phyloP scores from a whole-genome alignment of 2,329 filamentous ascomycete species.

The Xylaria digitata region DNA sequence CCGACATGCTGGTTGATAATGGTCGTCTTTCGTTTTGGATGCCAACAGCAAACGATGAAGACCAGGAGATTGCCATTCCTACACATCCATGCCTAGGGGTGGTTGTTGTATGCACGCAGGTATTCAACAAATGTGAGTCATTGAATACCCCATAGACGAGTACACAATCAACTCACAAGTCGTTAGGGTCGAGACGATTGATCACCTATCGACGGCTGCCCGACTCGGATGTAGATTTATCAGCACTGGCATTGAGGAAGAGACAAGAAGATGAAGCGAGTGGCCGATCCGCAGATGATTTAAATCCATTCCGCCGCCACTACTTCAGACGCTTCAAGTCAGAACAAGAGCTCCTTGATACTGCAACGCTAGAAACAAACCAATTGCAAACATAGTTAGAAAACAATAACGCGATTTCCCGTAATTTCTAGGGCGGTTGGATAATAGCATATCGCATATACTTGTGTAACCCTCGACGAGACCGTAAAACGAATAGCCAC shows the following conservation, averaged over 20 bases:
- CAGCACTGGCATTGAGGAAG: slow-evolving; percentile 53
- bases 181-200: slow-evolving; percentile 82
- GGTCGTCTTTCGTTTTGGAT: slow-evolving; percentile 96
- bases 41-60: slow-evolving; percentile 86
- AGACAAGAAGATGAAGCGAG: slow-evolving; percentile 47
- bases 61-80: slow-evolving; percentile 80
- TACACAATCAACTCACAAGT: slow-evolving; percentile 34
- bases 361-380: slow-evolving; percentile 17
- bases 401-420: background rate
- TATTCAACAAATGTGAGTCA: slow-evolving; percentile 84
- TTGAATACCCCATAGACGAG: background rate
- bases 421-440: background rate
- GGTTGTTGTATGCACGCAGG: slow-evolving; percentile 81
- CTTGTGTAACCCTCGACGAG: background rate
- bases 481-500: background rate
- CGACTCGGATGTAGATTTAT: slow-evolving; percentile 65
- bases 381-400: slow-evolving; percentile 21
- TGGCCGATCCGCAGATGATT: slow-evolving; percentile 67
- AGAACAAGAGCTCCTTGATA: slow-evolving; percentile 40
- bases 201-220: slow-evolving; percentile 84
- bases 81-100: slow-evolving; percentile 79
- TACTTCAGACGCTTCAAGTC: slow-evolving; percentile 68
- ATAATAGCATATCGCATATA: background rate
- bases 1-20: slow-evolving; percentile 77
- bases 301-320: slow-evolving; percentile 69